Evolutionary conservation across 2,329 filamentous ascomycete genomes (phyloP), one percentile per base, ranked within the genome.

Genomic region (Scedosporium boydii): DNA sequence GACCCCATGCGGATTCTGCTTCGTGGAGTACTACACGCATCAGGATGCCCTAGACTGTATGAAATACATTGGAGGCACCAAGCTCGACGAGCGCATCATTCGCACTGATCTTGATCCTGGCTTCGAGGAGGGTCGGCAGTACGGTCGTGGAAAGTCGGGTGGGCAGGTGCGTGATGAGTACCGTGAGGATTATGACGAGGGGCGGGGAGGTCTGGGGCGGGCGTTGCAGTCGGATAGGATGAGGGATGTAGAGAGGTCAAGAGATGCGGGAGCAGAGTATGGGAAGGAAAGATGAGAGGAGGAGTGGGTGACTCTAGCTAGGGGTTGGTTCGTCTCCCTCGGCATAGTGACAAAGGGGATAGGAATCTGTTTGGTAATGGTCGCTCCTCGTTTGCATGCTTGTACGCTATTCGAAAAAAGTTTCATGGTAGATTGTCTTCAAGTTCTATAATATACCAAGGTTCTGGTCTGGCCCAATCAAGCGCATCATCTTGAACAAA

Each of bases 21-120:
- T 99, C 72, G 95, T 99, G 71, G 95, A 99, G 77, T 99, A 99
- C 79, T 98, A 97, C 80, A 97, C 88, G 34, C 95, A 98, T 75
- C 89, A 96, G 72, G 95, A 99, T 75, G 95, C 95, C 7, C 83
- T 99, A 59, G 95, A 99, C 74, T 98, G 93, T 77, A 88, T 99
- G 87, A 99, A 98, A 78, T 99, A 98, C 74, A 88, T 99, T 70
- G 95, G 95, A 62, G 95, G 95, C 63, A 99, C 95, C 42, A 99
- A 99, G 80, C 84, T 99, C 56, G 95, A 99, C 75, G 95, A 99
- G 81, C 87, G 95, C 69, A 88, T 99, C 72, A 97, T 99, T 72
- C 84, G 95, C 64, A 96, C 93, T 26, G 95, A 99, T 78, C 76
- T 98, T 58, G 95, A 99, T 72, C 93, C 96, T 38, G 95, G 95